Evolutionary conservation across 306 rosid species (phyloP), one percentile per base, ranked within the genome.

Genomic region (Elaeagnus macrophylla): DNA sequence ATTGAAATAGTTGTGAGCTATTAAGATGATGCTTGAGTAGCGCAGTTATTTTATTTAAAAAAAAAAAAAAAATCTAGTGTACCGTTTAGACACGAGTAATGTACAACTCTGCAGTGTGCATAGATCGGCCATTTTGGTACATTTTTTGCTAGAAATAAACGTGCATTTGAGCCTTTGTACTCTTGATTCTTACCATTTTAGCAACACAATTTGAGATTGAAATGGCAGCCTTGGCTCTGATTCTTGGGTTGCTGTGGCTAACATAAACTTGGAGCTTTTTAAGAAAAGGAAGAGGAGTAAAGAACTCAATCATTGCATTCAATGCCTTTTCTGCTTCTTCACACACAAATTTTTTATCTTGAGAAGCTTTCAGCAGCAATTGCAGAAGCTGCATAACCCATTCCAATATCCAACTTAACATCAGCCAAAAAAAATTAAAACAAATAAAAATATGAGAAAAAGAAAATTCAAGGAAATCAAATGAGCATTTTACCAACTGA

Each of bases 241-340:
- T 43, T 70, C 95, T 70, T 11, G 53, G 88, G 67, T 91, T 87
- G 39, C 62, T 55, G 59, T 91, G 97, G 53, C 75, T 75, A 37
- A 77, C 93, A 59, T 67, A 84, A 8, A 66, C 49, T 38, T 52
- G 65, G 43, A 91, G 82, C 73, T 81, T 84, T 25, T 59, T 69
- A 51, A 86, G 83, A 65, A 91, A 45, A 41, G 93, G 77, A 64
- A 85, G 79, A 76, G 97, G 93, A 54, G 79, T 74, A 71, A 80
- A 71, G 32, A 82, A 72, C 69, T 49, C 68, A 49, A 86, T 93
- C 88, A 86, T 75, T 53, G 76, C 6, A 53, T 50, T 65, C 12
- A 91, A 75, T 50, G 96, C 85, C 61, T 64, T 82, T 54, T 78
- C 93, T 42, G 97, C 95, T 75, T 86, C 97, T 80, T 91, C 97